These are phyloP conservation scores for Phoma sp. DNA, from an alignment of 2,329 filamentous ascomycete genomes.

Conservation along the genomic window DNA sequence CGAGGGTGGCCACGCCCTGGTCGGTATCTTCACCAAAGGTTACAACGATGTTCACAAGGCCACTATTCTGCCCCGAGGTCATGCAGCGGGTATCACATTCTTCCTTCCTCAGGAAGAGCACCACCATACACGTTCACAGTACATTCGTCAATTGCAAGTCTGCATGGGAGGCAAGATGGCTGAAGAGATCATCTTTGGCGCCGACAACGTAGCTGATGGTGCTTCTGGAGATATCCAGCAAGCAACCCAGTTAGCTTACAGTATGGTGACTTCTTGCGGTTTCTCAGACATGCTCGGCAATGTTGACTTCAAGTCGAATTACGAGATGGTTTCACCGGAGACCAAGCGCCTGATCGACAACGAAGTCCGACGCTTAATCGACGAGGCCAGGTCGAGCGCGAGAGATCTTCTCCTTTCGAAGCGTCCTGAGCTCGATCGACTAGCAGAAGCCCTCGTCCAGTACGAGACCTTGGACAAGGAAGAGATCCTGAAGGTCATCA, in stretches of 20 bases:
- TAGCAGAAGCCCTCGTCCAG: constrained; percentile 88
- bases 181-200: constrained; percentile 89
- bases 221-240: constrained; percentile 81
- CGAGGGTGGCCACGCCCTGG: constrained; percentile 93
- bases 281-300: constrained; percentile 91
- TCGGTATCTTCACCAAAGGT: constrained; percentile 81
- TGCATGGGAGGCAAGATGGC: constrained; percentile 86
- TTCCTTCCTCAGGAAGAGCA: constrained; percentile 92
- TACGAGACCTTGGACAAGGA: constrained; percentile 91
- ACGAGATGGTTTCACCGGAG: constrained; percentile 80
- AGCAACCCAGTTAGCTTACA: constrained; percentile 83
- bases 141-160: constrained; percentile 79
- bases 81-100: constrained; percentile 84
- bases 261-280: constrained; percentile 86
- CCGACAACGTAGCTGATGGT: constrained; percentile 90
- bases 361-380: constrained; percentile 85
- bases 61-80: constrained; percentile 91
- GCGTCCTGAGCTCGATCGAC: constrained; percentile 82
- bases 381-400: constrained; percentile 81
- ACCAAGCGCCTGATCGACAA: constrained; percentile 87
- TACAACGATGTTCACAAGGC: constrained; percentile 91
- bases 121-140: constrained; percentile 78
- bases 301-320: constrained; percentile 84
- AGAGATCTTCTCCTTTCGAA: constrained; percentile 73
- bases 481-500: constrained; percentile 90